Base-by-base conservation (phyloP, 192 early-diverging fungal species). In the Fimicolochytrium jonesii region DNA sequence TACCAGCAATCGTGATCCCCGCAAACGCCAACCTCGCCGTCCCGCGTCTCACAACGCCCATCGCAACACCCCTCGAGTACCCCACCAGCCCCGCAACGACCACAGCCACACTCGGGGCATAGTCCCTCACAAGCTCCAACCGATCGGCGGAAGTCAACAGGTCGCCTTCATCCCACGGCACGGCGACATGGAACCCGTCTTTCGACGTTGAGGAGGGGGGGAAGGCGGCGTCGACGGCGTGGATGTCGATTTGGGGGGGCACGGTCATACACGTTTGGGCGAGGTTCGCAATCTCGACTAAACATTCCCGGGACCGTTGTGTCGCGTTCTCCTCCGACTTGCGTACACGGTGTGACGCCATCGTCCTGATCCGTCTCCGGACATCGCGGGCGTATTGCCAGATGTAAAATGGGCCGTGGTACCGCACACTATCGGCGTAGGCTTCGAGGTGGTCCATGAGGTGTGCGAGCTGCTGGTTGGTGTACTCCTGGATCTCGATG, bases 321-420 rank as follows among this genome's bases (percentile, higher is more conserved):
- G 62, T 41, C 4, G 78, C 81, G 46, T 61, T 67, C 9, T 80
- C 67, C 51, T 78, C 76, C 54, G 70, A 68, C 45, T 59, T 58
- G 11, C 66, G 17, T 6, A 81, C 17, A 6, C 76, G 70, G 23
- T 71, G 36, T 10, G 66, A 56, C 23, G 81, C 77, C 31, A 68
- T 54, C n/a, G 61, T 33, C 56, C 70, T 78, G 0, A 80, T 61
- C 6, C 66, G 50, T 22, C 76, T 72, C 2, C 87, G 76, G 56
- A 98, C 72, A 46, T 88, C 86, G 41, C 84, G 77, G 13, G 93
- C 91, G 73, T 95, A 98, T 43, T 84, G 77, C 91, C 91, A 94
- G 34, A 90, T 81, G 52, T 88, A 83, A 15, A 92, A 61, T 35
- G 94, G 61, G 28, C 95, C 93, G 26, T 83, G 80, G 73, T 88